phyloP scores from a whole-genome alignment of 495 filamentous ascomycete species.

The Neurospora tetraspora region DNA sequence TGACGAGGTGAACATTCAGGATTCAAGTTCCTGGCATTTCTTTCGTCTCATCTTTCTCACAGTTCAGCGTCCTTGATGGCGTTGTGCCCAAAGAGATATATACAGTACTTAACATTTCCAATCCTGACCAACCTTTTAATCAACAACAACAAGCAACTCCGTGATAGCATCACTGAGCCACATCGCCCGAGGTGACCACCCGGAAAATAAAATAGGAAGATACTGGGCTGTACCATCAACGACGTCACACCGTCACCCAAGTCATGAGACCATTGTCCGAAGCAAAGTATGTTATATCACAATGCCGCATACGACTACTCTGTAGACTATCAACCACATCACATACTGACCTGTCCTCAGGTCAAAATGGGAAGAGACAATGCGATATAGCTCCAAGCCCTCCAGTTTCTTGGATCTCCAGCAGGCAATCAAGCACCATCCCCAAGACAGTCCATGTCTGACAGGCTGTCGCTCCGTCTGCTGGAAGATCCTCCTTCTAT shows the following conservation, averaged over 20 bases:
- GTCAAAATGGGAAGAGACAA: conserved; percentile 54
- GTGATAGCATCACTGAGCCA: not conserved
- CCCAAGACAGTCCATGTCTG: conserved; percentile 49
- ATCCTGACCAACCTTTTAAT: not conserved
- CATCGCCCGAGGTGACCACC: not conserved
- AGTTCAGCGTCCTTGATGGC: not conserved
- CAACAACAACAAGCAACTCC: not conserved
- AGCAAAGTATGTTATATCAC: conserved; percentile 39
- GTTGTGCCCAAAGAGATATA: not conserved
- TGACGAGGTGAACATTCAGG: not conserved
- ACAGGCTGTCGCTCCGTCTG: conserved; percentile 76
- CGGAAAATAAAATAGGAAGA: not conserved
- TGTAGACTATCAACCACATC: not conserved
- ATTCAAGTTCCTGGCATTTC: not conserved
- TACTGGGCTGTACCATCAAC: not conserved
- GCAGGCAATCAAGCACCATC: conserved; percentile 48
- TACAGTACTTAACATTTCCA: not conserved
- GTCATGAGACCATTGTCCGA: conserved; percentile 56
- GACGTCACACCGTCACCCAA: not conserved
- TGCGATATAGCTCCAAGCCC: conserved; percentile 40
- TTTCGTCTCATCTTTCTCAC: not conserved
- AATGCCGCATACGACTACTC: too few species aligned
- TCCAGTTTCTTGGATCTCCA: conserved; percentile 52
- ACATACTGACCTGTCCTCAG: conserved; percentile 19
- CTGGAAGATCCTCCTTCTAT: conserved; percentile 90